Conservation (phyloP, 805 yeast genomes). For the Kuraishia capsulata region DNA sequence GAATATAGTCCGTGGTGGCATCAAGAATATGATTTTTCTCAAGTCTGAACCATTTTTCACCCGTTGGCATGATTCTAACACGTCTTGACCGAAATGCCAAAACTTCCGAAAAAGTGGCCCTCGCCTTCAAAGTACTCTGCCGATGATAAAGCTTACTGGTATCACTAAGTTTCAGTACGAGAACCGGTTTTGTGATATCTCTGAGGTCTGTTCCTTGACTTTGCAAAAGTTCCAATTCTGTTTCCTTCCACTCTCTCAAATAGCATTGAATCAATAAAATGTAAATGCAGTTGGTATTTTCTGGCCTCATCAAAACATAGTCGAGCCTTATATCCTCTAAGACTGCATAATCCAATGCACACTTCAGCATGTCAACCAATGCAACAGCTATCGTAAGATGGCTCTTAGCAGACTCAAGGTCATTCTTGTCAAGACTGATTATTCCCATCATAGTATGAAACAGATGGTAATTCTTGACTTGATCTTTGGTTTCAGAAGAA, state of each 20-base stretch:
- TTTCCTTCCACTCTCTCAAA: no score
- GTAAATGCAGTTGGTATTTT: not conserved
- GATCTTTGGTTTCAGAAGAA: no score
- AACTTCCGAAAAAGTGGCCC: constrained; percentile 4
- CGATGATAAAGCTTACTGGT: not conserved
- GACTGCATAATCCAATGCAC: not conserved
- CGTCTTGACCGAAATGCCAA: constrained; percentile 5
- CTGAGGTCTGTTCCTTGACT: not conserved
- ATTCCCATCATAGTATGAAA: not conserved
- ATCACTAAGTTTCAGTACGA: not conserved
- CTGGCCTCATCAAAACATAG: not conserved
- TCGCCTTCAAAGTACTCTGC: not conserved
- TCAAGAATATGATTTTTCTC: constrained; percentile 16
- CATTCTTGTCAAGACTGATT: not conserved
- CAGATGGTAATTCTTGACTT: not conserved
- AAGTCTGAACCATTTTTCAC: constrained; percentile 4
- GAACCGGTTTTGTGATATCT: not conserved
- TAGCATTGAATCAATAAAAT: not conserved
- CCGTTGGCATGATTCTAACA: no score
- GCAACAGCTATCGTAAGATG: not conserved
- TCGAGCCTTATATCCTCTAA: not conserved
- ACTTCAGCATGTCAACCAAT: not conserved
- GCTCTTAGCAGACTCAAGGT: not conserved
- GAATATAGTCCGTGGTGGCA: constrained; percentile 28
- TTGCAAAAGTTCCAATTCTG: not conserved